Evolutionary conservation across 306 rosid genomes (phyloP).

Genomic region (Canavalia gladiata): DNA sequence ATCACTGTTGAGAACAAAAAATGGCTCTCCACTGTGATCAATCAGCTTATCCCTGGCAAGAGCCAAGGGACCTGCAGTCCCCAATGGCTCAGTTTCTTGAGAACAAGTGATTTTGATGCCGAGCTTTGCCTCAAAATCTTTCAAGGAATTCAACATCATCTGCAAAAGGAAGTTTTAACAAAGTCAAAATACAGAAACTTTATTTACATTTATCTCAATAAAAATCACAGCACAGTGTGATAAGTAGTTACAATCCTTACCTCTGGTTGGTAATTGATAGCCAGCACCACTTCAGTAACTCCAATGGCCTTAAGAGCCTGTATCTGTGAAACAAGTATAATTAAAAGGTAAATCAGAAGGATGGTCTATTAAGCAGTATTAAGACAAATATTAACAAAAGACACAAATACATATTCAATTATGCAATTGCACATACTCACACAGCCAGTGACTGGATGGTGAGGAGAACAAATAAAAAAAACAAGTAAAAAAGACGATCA

Average conservation of each 20-base stretch:
- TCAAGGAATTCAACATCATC: constrained; percentile 97
- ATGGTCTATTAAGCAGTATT: constrained; percentile 20
- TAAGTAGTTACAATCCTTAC: constrained; percentile 53
- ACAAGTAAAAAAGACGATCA: not conserved
- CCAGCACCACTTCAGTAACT: constrained; percentile 93
- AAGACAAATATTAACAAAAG: constrained; percentile 19
- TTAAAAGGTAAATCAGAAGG: constrained; percentile 18
- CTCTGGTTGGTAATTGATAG: constrained; percentile 99
- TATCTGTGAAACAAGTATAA: constrained; percentile 64
- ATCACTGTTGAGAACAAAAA: constrained; percentile 97
- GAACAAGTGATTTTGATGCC: constrained; percentile 98
- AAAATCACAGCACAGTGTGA: constrained; percentile 25
- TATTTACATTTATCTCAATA: constrained; percentile 18
- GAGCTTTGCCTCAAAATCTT: constrained; percentile 90
- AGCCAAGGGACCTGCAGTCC: constrained; percentile 99
- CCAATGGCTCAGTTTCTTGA: constrained; percentile 98
- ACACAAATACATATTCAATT: constrained; percentile 12
- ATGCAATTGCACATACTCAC: not conserved
- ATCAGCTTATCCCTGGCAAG: constrained; percentile 95
- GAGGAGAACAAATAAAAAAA: constrained; percentile 25
- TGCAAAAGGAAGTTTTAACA: constrained; percentile 47
- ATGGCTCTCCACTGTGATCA: constrained; percentile 85
- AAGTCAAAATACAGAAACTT: constrained; percentile 42
- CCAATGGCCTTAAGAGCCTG: constrained; percentile 98
- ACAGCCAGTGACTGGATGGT: not conserved